Evolutionary conservation across 495 filamentous ascomycete species (phyloP), one percentile per base, ranked within the genome.

Genomic region (Hypoxylon rickii): DNA sequence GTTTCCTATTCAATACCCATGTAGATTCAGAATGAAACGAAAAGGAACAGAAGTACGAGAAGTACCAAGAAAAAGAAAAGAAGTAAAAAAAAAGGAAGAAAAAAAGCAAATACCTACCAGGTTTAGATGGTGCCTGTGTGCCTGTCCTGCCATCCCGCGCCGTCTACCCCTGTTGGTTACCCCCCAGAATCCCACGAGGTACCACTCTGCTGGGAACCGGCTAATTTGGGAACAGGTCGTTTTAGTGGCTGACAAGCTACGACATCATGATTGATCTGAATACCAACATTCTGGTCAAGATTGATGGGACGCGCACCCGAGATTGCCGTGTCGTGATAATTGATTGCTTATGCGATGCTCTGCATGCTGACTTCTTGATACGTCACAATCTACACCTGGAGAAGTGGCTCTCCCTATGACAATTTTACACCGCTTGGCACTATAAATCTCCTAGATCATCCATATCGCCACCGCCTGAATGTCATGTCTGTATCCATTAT

Each of bases 381-480:
- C 49, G 53, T 57, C 53, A 47, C 53, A 58, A n/a, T 53, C 13
- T 29, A 33, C 38, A 56, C 31, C 45, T 44, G 18, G 49, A 57
- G 51, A 52, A 48, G 53, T 63, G 59, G 53, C 48, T 57, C 44
- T 50, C 45, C 45, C n/a, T n/a, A 57, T 57, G 58, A 62, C 52
- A 53, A 42, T 40, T 53, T 53, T 63, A 57, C 53, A 58, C 53
- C 59, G 59, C 53, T 38, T 53, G 44, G 44, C 37, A 18, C 18
- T 42, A 53, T 58, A 58, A 44, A 44, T 49, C 22, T 33, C 48
- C 44, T 42, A 54, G 47, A 63, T 58, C 59, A 32, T 38, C 49
- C 34, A 38, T 45, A 29, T 63, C 53, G 59, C 59, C 59, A 63
- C 59, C 59, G 52, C 59, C 59, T 63, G 59, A 63, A 54, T 21